phyloP scores from a whole-genome alignment of 805 yeast genomes.

The Candida gorgasii region DNA sequence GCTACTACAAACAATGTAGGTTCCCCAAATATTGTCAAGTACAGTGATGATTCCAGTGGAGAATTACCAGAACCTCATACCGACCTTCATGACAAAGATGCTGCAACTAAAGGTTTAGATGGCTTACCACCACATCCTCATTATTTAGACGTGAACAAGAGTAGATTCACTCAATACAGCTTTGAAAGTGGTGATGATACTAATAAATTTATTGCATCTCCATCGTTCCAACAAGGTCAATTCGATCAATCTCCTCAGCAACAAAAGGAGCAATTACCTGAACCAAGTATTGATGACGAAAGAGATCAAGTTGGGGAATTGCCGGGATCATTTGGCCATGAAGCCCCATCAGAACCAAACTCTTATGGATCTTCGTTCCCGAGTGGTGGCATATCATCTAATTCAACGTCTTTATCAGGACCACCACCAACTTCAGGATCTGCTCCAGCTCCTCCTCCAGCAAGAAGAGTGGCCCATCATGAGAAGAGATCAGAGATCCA shows the following conservation, averaged over 20 bases:
- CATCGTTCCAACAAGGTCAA: constrained; percentile 19
- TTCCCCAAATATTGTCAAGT: constrained; percentile 37
- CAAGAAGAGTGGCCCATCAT: constrained; percentile 48
- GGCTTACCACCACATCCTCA: constrained; percentile 13
- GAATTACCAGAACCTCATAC: constrained; percentile 6
- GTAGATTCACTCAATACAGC: constrained; percentile 28
- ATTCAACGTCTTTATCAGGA: not conserved
- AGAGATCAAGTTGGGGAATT: constrained; percentile 19
- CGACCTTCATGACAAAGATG: constrained; percentile 15
- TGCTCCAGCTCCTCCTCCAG: constrained; percentile 59
- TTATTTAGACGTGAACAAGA: constrained; percentile 14
- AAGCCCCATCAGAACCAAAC: not conserved
- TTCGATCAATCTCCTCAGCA: constrained; percentile 14
- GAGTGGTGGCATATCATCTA: not conserved
- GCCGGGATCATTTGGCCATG: constrained; percentile 6
- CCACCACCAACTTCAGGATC: constrained; percentile 1
- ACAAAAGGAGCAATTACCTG: constrained; percentile 9
- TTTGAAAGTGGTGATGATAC: constrained; percentile 44
- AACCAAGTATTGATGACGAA: constrained; percentile 11
- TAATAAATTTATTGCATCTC: constrained; percentile 30
- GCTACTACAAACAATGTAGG: constrained; percentile 3
- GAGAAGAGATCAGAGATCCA: constrained; percentile 23
- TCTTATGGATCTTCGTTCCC: not conserved
- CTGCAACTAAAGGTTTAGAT: not conserved
- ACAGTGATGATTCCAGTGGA: constrained; percentile 22